Conservation (phyloP, 495 filamentous ascomycete species). For the Penicillium ucsense region DNA sequence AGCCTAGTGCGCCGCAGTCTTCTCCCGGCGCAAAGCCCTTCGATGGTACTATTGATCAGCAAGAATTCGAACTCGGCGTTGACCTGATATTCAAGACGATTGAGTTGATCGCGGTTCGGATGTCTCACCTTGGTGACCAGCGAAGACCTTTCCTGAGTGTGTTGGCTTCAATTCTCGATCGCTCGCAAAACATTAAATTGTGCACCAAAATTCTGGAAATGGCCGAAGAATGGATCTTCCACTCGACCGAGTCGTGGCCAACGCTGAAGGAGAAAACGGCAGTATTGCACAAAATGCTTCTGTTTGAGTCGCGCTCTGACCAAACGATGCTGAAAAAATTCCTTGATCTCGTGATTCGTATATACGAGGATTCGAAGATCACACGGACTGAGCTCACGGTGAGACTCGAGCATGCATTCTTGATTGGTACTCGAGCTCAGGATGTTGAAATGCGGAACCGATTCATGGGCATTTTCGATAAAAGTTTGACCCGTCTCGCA, state of each 20-base stretch:
- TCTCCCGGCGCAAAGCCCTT: slow-evolving; percentile 35
- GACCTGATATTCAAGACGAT: slow-evolving; percentile 87
- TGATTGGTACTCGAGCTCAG: slow-evolving; percentile 87
- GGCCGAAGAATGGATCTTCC: slow-evolving; percentile 94
- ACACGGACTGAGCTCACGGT: slow-evolving; percentile 92
- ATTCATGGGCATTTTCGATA: slow-evolving; percentile 91
- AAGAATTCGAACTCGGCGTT: slow-evolving; percentile 76
- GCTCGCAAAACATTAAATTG: slow-evolving; percentile 71
- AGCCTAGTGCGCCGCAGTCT: slow-evolving; percentile 28
- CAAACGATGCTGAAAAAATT: slow-evolving; percentile 80
- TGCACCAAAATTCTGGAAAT: slow-evolving; percentile 88
- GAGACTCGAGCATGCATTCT: slow-evolving; percentile 91
- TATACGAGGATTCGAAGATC: slow-evolving; percentile 95
- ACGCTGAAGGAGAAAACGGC: slow-evolving; percentile 97
- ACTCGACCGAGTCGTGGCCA: slow-evolving; percentile 84
- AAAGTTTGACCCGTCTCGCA: slow-evolving; percentile 75
- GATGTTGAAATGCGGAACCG: slow-evolving; percentile 96
- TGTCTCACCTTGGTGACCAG: slow-evolving; percentile 89
- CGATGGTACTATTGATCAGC: slow-evolving; percentile 54
- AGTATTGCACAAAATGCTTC: slow-evolving; percentile 92
- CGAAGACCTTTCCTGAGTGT: slow-evolving; percentile 89
- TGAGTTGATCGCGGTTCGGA: slow-evolving; percentile 79
- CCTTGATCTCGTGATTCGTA: slow-evolving; percentile 88
- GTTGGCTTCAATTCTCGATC: slow-evolving; percentile 87
- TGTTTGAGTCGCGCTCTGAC: slow-evolving; percentile 79